Base-by-base conservation (phyloP, 2,329 filamentous ascomycete genomes). In the Fusarium musae region DNA sequence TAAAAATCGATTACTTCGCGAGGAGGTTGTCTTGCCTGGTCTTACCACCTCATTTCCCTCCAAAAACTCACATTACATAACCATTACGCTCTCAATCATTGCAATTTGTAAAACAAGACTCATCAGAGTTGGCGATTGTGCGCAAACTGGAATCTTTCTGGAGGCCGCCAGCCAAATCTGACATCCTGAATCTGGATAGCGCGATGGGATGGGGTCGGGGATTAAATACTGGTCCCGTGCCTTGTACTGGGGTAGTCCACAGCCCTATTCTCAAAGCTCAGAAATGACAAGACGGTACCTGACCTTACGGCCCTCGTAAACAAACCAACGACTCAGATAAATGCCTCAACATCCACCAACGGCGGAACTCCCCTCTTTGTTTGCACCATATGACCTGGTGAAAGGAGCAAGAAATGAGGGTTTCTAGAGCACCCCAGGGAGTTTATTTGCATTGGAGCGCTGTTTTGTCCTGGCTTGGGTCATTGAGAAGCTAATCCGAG, bases 1-100 rank as follows among this genome's bases (percentile, higher is more conserved):
- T 6, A 4, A 4, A 11, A 9, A 6, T 19, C 19, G 1, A 19
- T 1, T 0, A 13, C 30, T 8, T 23, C 2, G 21, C 11, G 16
- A 2, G 2, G 21, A 23, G 11, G 4, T 10, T 19, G 11, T 21
- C 7, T 21, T 52, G 9, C n/a, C 12, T 36, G 16, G 30, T 5
- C 8, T 10, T 8, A 36, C 6, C 6, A 6, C 49, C 8, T 39
- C 9, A 53, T 2, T 9, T 3, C 9, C 17, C 6, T 5, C 23
- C 34, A 19, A 17, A 26, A 37, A 21, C 17, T 3, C 49, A 6
- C n/a, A 26, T 52, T 36, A 36, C 49, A 52, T 52, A 11, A 36
- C 16, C 17, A 36, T 52, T 52, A 52, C 49, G n/a, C 30, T 26
- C 9, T 11, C 9, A 0, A 21, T 1, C 4, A 26, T 13, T 6